Conservation (phyloP, 495 filamentous ascomycete species). For the Penicillium parvum region DNA sequence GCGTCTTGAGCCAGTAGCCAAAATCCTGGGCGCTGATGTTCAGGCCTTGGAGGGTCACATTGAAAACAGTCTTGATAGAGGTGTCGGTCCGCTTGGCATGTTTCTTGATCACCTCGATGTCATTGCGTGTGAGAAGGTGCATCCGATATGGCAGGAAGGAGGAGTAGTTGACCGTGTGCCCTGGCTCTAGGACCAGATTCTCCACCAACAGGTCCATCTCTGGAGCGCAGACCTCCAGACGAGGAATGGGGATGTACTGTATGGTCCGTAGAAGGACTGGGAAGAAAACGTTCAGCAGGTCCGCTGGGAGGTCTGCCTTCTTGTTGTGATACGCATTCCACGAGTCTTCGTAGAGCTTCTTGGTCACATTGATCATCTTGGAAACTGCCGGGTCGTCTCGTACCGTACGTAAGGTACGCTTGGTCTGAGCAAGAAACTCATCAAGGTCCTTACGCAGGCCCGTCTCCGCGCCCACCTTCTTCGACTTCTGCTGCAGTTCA, state of each 20-base stretch:
- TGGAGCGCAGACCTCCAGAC: slow-evolving; percentile 78
- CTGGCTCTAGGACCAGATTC: slow-evolving; percentile 87
- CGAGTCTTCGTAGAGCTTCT: slow-evolving; percentile 60
- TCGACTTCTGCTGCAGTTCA: slow-evolving; percentile 64
- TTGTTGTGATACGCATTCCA: slow-evolving; percentile 53
- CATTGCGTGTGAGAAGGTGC: slow-evolving; percentile 75
- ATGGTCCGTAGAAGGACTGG: slow-evolving; percentile 70
- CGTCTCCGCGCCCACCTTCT: slow-evolving; percentile 58
- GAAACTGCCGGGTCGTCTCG: slow-evolving; percentile 64
- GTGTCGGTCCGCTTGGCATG: slow-evolving; percentile 64
- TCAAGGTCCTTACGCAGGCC: slow-evolving; percentile 70
- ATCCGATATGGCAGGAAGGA: slow-evolving; percentile 88
- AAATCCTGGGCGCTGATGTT: slow-evolving; percentile 79
- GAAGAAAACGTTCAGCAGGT: slow-evolving; percentile 71
- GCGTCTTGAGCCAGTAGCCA: slow-evolving; percentile 71
- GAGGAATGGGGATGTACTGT: slow-evolving; percentile 83
- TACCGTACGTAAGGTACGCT: slow-evolving; percentile 62
- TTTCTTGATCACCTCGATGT: slow-evolving; percentile 78
- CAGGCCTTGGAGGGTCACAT: slow-evolving; percentile 72
- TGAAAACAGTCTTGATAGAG: slow-evolving; percentile 62
- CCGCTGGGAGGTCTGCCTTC: slow-evolving; percentile 67
- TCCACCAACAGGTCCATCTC: slow-evolving; percentile 82
- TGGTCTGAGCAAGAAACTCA: slow-evolving; percentile 62
- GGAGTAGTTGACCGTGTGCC: slow-evolving; percentile 73
- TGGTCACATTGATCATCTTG: slow-evolving; percentile 59